Base-by-base conservation (phyloP, 805 yeast species). In the Brettanomyces nanus region DNA sequence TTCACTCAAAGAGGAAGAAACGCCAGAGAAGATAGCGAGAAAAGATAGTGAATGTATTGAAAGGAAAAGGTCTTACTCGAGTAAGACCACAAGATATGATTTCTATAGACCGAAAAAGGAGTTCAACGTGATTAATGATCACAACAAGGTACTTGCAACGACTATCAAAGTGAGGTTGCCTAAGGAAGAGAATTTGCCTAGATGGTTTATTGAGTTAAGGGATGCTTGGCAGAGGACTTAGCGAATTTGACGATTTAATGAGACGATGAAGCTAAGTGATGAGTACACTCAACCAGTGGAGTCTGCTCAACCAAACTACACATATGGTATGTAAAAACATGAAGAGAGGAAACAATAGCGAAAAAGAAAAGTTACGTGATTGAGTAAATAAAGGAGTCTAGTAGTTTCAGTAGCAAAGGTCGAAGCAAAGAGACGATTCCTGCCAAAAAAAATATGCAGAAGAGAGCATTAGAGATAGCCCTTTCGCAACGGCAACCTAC, bases 131-230 rank as follows among this genome's bases (percentile, higher is more conserved):
- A 43, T 48, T 25, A 48, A 44, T 21, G 58, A 53, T 29, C 60
- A 52, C 45, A 63, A 59, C 32, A 61, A 61, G 44, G 64, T 63
- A n/a, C 60, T 63, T 14, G 53, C 55, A 22, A 47, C 54, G 2
- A 47, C 52, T 3, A 59, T 72, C 28, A 62, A 60, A 45, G 52
- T 77, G 38, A 63, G 62, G 36, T 65, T 83, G 5, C 95, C 95
- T 0, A 62, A 68, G 6, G 86, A 78, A 36, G 58, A 65, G 10
- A 63, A 69, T 29, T 63, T 86, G n/a, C 95, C 95, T 0, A 62
- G 54, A 2, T 86, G 96, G 96, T 84, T 85, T 48, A 63, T 63
- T 17, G 56, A 61, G 22, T 83, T 82, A 41, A 57, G 89, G 41
- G 71, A 76, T 43, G 51, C 63, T 38, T 84, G 90, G 94, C 87